Percentiles rank a stretch among this genome's conserved stretches.
Conservation (phyloP, 495 filamentous ascomycete genomes). For the Antarctomyces pellizariae region DNA sequence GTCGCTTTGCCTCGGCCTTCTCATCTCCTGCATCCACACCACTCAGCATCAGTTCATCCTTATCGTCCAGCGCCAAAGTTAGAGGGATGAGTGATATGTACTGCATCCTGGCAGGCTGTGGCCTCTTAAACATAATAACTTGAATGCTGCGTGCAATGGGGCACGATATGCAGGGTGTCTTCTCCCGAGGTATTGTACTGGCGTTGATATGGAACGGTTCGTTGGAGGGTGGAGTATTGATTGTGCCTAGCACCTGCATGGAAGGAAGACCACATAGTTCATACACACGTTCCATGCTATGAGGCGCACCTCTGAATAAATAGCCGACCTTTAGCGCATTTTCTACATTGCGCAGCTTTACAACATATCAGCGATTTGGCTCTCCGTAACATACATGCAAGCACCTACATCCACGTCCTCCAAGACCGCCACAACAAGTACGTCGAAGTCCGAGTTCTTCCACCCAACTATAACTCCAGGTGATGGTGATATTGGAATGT, state of each 20-base stretch:
- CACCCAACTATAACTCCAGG: constrained; percentile 84
- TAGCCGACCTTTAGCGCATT: constrained; percentile 67
- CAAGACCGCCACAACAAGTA: constrained; percentile 73
- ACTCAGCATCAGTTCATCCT: constrained; percentile 23
- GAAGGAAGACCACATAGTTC: constrained; percentile 59
- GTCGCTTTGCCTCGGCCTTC: constrained; percentile 28
- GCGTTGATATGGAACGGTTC: constrained; percentile 51
- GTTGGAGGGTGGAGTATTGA: constrained; percentile 32
- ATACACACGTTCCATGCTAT: constrained; percentile 61
- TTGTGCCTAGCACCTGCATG: constrained; percentile 66
- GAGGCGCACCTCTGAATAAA: constrained; percentile 59
- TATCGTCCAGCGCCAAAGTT: constrained; percentile 66
- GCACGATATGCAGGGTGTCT: constrained; percentile 50
- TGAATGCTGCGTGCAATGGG: constrained; percentile 47
- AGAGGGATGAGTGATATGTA: constrained; percentile 87
- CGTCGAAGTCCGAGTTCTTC: constrained; percentile 76
- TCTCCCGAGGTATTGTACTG: constrained; percentile 28
- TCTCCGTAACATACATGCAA: constrained; percentile 3
- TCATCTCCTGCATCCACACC: constrained; percentile 40
- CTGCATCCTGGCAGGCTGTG: constrained; percentile 77
- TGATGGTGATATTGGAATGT: constrained; percentile 44
- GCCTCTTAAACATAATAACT: constrained; percentile 70
- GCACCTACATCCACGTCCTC: constrained; percentile 67
- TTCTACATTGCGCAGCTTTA: constrained; percentile 46
- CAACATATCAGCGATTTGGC: not conserved